Evolutionary conservation across 495 filamentous ascomycete genomes (phyloP).

Genomic region (Hypoxylon subgilvum): DNA sequence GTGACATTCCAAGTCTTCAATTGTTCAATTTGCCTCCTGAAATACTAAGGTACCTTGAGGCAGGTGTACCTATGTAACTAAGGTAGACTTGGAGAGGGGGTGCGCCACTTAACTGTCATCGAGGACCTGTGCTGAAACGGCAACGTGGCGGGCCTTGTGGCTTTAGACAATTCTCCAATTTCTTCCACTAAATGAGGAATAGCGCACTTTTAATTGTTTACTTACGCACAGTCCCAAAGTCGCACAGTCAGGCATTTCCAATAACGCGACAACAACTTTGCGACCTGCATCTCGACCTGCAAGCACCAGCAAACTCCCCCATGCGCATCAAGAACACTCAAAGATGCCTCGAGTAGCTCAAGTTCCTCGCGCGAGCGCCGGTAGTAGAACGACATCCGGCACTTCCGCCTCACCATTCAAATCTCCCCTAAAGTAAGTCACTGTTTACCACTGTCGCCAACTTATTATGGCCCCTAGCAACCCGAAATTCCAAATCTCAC

Average conservation of each 20-base stretch:
- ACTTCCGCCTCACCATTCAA: conserved; percentile 65
- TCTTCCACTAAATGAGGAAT: conserved; percentile 3
- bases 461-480: conserved; percentile 24
- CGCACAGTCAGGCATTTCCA: neutral
- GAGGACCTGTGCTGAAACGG: too few species aligned
- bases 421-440: conserved; percentile 71
- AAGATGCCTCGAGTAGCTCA: conserved; percentile 79
- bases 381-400: conserved; percentile 59
- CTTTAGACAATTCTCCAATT: neutral
- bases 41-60: too few species aligned
- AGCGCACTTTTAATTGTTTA: conserved; percentile 40
- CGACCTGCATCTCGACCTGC: conserved; percentile 32
- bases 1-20: too few species aligned
- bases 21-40: too few species aligned
- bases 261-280: conserved; percentile 8
- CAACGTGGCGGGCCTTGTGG: neutral
- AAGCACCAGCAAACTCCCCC: conserved; percentile 18
- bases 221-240: conserved; percentile 31
- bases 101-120: too few species aligned
- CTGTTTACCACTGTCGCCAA: conserved; percentile 11
- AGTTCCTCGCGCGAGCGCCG: conserved; percentile 54
- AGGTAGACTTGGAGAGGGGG: too few species aligned
- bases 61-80: too few species aligned
- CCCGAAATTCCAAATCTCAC: conserved; percentile 4
- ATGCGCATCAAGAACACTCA: conserved; percentile 7